phyloP scores from a whole-genome alignment of 78 protist species.

The Polysphondylium violaceum region DNA sequence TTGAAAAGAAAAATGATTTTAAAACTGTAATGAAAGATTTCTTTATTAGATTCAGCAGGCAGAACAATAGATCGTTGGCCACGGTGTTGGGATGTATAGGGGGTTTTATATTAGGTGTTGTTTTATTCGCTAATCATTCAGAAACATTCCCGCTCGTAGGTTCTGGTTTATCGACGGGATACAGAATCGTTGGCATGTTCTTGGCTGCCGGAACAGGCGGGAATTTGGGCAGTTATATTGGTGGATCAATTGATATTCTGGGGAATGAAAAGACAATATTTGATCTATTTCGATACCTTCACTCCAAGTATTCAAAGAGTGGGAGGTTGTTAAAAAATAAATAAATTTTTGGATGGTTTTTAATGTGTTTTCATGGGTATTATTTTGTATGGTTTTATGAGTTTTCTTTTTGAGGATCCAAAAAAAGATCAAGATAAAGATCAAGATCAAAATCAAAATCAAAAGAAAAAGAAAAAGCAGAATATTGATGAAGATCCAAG shows the following conservation, averaged over 20 bases:
- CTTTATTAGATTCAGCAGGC: background rate
- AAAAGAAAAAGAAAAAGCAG: no score
- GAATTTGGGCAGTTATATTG: conserved; percentile 7
- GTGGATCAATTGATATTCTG: conserved; percentile 24
- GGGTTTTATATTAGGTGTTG: background rate
- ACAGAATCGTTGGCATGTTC: background rate
- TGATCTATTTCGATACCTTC: background rate
- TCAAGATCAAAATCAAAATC: no score
- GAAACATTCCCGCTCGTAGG: conserved; percentile 13
- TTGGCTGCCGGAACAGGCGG: conserved; percentile 17
- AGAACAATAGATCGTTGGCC: conserved; percentile 8
- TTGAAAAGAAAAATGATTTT: no score
- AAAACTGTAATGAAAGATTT: no score
- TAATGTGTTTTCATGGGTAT: no score
- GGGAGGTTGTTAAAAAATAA: no score
- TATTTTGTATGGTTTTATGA: no score
- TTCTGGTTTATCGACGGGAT: background rate
- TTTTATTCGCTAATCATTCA: background rate
- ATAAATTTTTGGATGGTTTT: no score
- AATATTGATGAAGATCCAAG: no score
- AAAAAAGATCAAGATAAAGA: no score
- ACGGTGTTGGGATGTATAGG: background rate
- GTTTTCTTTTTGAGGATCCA: no score
- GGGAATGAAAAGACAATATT: conserved; percentile 18
- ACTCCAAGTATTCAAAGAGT: no score